Evolutionary conservation across 192 early-diverging fungal species (phyloP).

Genomic region (Coemansia sp.): DNA sequence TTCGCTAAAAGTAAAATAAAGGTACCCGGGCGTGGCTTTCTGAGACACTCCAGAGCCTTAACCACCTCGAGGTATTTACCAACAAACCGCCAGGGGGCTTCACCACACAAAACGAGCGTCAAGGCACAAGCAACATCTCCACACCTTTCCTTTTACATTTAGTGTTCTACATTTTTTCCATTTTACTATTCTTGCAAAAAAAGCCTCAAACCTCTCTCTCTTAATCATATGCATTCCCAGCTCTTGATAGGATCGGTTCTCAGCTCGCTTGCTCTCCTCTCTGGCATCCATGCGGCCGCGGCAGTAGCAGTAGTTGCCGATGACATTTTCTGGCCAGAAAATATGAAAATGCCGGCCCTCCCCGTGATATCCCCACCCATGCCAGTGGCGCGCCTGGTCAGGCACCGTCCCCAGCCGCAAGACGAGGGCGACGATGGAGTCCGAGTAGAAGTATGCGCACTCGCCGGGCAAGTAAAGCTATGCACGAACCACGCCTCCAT

Average conservation of each 20-base stretch:
- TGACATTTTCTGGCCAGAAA: neutral
- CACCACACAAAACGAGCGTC: neutral
- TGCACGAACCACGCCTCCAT: conserved; percentile 49
- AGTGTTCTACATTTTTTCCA: neutral
- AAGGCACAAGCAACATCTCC: neutral
- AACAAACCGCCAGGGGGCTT: neutral
- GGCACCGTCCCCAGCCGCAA: neutral
- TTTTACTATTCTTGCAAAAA: neutral
- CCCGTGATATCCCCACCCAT: neutral
- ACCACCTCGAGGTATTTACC: neutral
- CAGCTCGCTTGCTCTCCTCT: neutral
- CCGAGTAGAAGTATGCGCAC: conserved; percentile 22
- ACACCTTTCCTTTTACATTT: too few relatives aligned
- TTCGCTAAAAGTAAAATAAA: neutral
- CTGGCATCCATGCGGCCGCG: neutral
- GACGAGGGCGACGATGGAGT: neutral
- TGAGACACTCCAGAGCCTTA: neutral
- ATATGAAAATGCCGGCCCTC: neutral
- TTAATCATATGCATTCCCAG: neutral
- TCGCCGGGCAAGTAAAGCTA: conserved; percentile 43
- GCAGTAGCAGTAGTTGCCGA: neutral
- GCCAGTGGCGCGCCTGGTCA: neutral
- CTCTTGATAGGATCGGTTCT: neutral
- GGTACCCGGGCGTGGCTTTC: neutral
- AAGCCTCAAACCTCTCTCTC: neutral